Conservation (phyloP, 306 rosid species). For the Sicyos edulis region DNA sequence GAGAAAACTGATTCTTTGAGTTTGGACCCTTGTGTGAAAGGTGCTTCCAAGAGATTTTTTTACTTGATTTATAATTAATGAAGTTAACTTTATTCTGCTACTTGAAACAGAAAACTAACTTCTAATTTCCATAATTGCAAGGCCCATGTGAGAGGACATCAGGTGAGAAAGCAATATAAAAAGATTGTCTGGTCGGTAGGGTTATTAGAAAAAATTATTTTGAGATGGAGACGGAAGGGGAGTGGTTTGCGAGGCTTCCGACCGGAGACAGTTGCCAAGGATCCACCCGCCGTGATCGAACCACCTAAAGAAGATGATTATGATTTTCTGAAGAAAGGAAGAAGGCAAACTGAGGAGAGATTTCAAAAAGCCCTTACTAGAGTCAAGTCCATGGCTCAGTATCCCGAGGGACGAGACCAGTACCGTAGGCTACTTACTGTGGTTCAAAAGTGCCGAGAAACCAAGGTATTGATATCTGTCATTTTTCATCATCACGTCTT, state of each 20-base stretch:
- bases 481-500: neutral
- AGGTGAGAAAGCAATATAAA: constrained; percentile 74
- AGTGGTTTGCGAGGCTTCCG: constrained; percentile 82
- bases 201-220: constrained; percentile 71
- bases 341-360: constrained; percentile 81
- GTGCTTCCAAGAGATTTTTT: neutral
- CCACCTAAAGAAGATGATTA: constrained; percentile 57
- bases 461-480: constrained; percentile 45
- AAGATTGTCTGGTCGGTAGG: constrained; percentile 79
- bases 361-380: constrained; percentile 79
- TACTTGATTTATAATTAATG: neutral
- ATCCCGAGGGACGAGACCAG: constrained; percentile 90
- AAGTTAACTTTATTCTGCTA: neutral
- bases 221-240: constrained; percentile 94
- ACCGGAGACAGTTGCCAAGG: constrained; percentile 44
- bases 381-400: constrained; percentile 90
- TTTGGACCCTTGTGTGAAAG: neutral
- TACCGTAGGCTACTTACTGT: constrained; percentile 78
- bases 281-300: constrained; percentile 26
- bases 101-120: constrained; percentile 30
- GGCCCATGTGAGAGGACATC: constrained; percentile 97
- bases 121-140: constrained; percentile 30
- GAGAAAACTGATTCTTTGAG: neutral
- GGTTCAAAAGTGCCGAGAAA: constrained; percentile 65
- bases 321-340: constrained; percentile 79